These are phyloP conservation scores for Xylaria grammica DNA, from an alignment of 495 filamentous ascomycete species.

Conservation along the genomic window DNA sequence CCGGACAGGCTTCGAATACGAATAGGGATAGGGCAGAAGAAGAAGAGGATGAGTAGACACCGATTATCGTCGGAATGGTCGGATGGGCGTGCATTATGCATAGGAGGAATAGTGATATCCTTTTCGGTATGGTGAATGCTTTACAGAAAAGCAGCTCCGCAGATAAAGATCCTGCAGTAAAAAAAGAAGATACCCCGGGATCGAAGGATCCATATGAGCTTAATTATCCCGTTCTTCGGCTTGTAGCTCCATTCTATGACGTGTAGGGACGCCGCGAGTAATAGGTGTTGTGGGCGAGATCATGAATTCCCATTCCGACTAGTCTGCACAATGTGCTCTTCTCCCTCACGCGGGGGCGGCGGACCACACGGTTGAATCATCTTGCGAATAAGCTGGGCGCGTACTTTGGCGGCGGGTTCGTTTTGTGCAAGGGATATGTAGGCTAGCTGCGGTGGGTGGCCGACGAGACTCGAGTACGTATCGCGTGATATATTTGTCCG, in stretches of 20 bases:
- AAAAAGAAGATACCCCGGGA: not conserved
- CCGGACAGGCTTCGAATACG: conserved; percentile 15
- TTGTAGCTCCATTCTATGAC: not conserved
- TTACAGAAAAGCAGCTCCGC: not conserved
- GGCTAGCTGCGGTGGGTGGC: conserved; percentile 85
- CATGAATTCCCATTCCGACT: conserved; percentile 22
- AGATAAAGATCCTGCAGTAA: not conserved
- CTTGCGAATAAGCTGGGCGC: conserved; percentile 80
- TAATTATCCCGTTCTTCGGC: not conserved
- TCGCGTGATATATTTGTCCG: conserved; percentile 88
- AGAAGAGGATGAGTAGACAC: conserved; percentile 25
- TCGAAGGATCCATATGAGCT: not conserved
- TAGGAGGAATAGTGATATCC: not conserved
- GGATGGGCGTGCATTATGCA: not conserved
- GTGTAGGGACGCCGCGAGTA: not conserved
- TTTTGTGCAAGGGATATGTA: conserved; percentile 92
- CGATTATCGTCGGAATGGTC: not conserved
- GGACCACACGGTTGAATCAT: conserved; percentile 92
- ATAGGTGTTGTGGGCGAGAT: conserved; percentile 1
- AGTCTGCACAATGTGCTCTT: conserved; percentile 34
- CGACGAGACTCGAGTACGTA: conserved; percentile 80
- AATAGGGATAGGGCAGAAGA: conserved; percentile 44
- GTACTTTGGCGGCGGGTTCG: conserved; percentile 77
- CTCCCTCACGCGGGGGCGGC: conserved; percentile 70
- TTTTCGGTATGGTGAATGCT: not conserved